Conservation (phyloP, 352 stramenopile genomes). For the Phytophthora nicotianae region DNA sequence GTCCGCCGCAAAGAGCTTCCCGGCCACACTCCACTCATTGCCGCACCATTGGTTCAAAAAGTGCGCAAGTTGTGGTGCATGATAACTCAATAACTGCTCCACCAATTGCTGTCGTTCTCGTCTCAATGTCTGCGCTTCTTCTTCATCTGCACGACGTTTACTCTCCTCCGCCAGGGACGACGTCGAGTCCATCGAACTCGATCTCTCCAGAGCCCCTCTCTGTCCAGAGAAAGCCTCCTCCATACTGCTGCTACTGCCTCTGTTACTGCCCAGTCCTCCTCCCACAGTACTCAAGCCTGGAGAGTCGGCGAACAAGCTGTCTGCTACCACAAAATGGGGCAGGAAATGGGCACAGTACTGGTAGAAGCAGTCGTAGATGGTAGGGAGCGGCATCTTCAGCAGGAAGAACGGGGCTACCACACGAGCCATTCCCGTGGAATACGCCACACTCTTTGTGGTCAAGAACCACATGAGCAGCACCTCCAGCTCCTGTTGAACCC, state of each 20-base stretch:
- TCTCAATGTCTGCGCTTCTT: slow-evolving; percentile 37
- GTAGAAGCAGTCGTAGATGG: slow-evolving; percentile 89
- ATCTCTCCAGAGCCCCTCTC: slow-evolving; percentile 23
- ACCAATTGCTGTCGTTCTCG: slow-evolving; percentile 67
- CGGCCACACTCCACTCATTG: slow-evolving; percentile 68
- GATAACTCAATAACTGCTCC: slow-evolving; percentile 78
- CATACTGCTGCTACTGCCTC: slow-evolving; percentile 40
- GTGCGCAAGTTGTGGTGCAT: slow-evolving; percentile 70
- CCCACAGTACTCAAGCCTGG: background rate
- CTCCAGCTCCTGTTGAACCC: slow-evolving; percentile 69
- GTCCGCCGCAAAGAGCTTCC: slow-evolving; percentile 52
- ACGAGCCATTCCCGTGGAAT: slow-evolving; percentile 74
- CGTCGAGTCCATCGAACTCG: slow-evolving; percentile 46
- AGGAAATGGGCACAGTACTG: slow-evolving; percentile 80
- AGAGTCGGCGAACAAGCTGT: slow-evolving; percentile 38
- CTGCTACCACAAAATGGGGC: slow-evolving; percentile 69
- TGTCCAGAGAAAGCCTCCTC: slow-evolving; percentile 25
- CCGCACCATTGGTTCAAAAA: slow-evolving; percentile 76
- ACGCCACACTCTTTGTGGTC: slow-evolving; percentile 79
- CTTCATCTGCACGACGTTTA: slow-evolving; percentile 36
- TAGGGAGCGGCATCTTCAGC: slow-evolving; percentile 69
- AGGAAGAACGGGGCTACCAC: slow-evolving; percentile 79
- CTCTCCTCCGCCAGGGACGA: slow-evolving; percentile 36
- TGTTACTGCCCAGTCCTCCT: slow-evolving; percentile 14
- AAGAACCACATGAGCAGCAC: slow-evolving; percentile 83